Base-by-base conservation (phyloP, 2,329 filamentous ascomycete species). In the Teratosphaeria pseudoeucalypti region DNA sequence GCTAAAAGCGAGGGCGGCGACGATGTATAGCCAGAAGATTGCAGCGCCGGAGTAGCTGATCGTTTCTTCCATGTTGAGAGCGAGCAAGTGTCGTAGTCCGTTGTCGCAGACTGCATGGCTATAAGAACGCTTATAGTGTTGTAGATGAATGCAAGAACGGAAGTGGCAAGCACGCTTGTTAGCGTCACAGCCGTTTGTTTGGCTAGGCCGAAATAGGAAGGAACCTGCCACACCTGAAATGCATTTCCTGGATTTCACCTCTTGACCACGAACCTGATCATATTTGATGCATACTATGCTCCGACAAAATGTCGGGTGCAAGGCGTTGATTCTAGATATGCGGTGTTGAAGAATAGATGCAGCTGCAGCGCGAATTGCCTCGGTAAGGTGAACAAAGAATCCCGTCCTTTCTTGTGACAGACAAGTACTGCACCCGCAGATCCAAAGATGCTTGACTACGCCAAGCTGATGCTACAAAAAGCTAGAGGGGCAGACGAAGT, bases 1-100 rank as follows among this genome's bases (percentile, higher is more conserved):
- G 9, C 67, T 68, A 47, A 70, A 66, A 2, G 61, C 54, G 1
- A 73, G 61, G 6, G 70, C 71, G 2, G 66, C 63, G 39, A 67
- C 52, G 49, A 68, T 72, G 64, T 73, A 73, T 11, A 65, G 54
- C 70, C 71, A 73, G 65, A 73, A 72, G 29, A 72, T 66, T 49
- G 65, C 49, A 7, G 69, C 69, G 32, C 70, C 70, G 23, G 64
- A 57, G 47, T 67, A 63, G 56, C 70, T 72, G 4, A 57, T 34
- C 2, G 16, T 6, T 12, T 34, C 54, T 19, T 56, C 29, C 54
- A 37, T 56, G 11, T 26, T 39, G 54, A 32, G 14, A 16, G 52
- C 27, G 26, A 23, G 6, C 16, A 12, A 54, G 7, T 2, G 9
- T 32, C 23, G 32, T 23, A 19, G 7, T n/a, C n/a, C n/a, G 19